Conservation (phyloP, 192 early-diverging fungal species). For the Linnemannia schmuckeri region DNA sequence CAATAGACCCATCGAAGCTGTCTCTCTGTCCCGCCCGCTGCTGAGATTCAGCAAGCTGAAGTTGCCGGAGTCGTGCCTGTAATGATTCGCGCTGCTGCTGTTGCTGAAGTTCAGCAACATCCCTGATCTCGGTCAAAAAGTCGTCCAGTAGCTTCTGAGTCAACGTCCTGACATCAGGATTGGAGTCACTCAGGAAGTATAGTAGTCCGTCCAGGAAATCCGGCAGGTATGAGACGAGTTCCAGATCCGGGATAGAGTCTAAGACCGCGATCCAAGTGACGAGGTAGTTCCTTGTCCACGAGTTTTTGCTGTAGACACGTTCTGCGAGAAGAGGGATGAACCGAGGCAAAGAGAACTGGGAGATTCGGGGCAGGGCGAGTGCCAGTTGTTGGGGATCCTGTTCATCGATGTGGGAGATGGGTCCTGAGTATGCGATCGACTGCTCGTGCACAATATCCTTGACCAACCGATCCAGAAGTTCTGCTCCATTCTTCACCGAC, state of each 20-base stretch:
- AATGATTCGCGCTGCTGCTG: conserved; percentile 58
- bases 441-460: conserved; percentile 98
- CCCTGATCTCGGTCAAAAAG: conserved; percentile 91
- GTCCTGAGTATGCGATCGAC: conserved; percentile 76
- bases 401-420: conserved; percentile 45
- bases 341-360: conserved; percentile 89
- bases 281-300: conserved; percentile 90
- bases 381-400: conserved; percentile 56
- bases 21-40: conserved; percentile 20
- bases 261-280: conserved; percentile 95
- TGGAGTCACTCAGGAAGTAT: conserved; percentile 90
- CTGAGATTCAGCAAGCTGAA: conserved; percentile 25
- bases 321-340: conserved; percentile 96
- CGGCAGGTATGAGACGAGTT: conserved; percentile 91
- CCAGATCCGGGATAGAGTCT: conserved; percentile 94
- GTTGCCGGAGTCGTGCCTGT: conserved; percentile 45
- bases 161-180: conserved; percentile 87
- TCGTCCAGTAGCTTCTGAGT: conserved; percentile 88
- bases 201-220: conserved; percentile 95
- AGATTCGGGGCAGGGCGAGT: conserved; percentile 67
- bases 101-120: conserved; percentile 74
- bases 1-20: conserved; percentile 13
- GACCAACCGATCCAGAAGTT: conserved; percentile 92
- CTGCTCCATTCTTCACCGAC: conserved; percentile 95
- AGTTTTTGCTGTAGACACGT: conserved; percentile 92